These are phyloP conservation scores for Boletus sensibilis DNA, from an alignment of 768 basidiomycete species.

Conservation along the genomic window DNA sequence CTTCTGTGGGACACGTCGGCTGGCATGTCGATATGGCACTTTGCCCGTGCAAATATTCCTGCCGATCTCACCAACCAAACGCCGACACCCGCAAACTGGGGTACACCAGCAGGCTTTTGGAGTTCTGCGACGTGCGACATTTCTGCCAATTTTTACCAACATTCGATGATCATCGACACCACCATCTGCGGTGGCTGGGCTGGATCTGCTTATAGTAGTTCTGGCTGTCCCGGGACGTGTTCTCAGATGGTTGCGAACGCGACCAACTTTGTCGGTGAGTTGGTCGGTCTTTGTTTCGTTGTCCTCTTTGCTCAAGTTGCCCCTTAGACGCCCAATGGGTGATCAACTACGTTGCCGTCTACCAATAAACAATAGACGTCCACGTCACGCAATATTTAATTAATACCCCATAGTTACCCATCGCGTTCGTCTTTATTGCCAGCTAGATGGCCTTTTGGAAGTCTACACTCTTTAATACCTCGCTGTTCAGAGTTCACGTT, in stretches of 20 bases:
- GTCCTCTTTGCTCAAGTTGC: constrained; percentile 7
- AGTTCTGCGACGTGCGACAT: constrained; percentile 50
- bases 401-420: not conserved
- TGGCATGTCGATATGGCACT: constrained; percentile 59
- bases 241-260: constrained; percentile 51
- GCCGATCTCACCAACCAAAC: constrained; percentile 44
- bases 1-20: constrained; percentile 47
- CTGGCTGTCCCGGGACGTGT: constrained; percentile 45
- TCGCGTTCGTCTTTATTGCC: not conserved
- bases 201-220: constrained; percentile 20
- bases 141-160: constrained; percentile 49
- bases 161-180: constrained; percentile 44
- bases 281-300: not conserved
- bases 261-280: constrained; percentile 50
- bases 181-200: constrained; percentile 37
- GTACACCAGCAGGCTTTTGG: constrained; percentile 51
- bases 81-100: constrained; percentile 53
- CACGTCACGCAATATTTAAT: not conserved
- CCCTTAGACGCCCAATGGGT: constrained; percentile 52
- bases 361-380: constrained; percentile 31
- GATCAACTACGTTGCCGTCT: constrained; percentile 57
- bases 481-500: constrained; percentile 10
- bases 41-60: constrained; percentile 51
- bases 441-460: not conserved
- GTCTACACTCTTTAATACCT: not conserved